Conservation (phyloP, 164 flowering plant species). For the Dillenia suffruticosa region DNA sequence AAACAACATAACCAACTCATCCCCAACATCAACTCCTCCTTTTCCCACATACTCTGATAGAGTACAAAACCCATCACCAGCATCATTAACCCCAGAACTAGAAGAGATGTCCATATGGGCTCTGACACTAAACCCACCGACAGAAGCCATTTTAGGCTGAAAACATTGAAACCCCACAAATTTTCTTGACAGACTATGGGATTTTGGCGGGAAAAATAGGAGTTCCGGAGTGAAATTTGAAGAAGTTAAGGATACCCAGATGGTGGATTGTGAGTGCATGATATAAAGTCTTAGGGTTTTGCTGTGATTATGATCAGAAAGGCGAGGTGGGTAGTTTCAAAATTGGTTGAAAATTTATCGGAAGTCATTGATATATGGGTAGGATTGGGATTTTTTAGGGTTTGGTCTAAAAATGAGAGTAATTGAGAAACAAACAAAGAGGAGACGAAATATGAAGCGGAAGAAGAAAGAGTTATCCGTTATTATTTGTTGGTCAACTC, state of each 20-base stretch:
- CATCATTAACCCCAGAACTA: conserved; percentile 4
- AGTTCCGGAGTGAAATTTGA: conserved; percentile 19
- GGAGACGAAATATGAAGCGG: no score
- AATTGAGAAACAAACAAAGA: no score
- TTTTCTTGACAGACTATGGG: background rate
- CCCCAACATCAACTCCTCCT: conserved; percentile 56
- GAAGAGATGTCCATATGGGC: background rate
- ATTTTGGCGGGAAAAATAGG: conserved; percentile 15
- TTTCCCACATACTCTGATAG: conserved; percentile 67
- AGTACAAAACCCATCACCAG: conserved; percentile 35
- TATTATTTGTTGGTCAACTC: no score
- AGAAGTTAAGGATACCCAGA: conserved; percentile 3
- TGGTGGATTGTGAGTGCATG: conserved; percentile 14
- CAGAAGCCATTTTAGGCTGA: conserved; percentile 29
- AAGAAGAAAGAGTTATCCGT: no score
- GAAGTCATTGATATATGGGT: no score
- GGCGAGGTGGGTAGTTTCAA: no score
- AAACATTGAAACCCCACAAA: background rate
- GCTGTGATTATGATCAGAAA: no score
- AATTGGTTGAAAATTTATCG: no score
- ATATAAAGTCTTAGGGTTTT: background rate
- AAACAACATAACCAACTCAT: conserved; percentile 69
- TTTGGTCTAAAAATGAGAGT: no score
- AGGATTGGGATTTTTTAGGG: no score
- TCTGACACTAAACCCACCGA: conserved; percentile 11